Evolutionary conservation across 2,329 filamentous ascomycete genomes (phyloP), one percentile per base, ranked within the genome.

Genomic region (Colletotrichum sp.): DNA sequence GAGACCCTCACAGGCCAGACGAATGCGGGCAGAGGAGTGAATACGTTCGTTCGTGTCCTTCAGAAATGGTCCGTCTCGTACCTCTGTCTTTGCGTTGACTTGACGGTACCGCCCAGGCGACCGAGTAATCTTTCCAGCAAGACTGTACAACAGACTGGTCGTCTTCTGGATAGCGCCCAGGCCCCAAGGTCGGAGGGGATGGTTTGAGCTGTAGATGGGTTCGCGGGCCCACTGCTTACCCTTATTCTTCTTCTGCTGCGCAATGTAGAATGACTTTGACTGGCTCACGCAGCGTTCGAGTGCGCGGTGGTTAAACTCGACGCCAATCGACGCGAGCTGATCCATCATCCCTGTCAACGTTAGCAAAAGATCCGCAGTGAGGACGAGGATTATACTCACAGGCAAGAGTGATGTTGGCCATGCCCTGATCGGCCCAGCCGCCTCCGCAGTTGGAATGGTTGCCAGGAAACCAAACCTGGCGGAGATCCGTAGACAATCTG

Each of bases 361-460:
- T 13, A 74, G 60, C 13, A 4, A 15, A 61, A 16, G 3, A 28
- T 3, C 5, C n/a, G 59, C 15, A 57, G 10, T 12, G 30, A 18
- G 15, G 34, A 71, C 3, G 59, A 63, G 12, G 1, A 63, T 13
- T 34, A 34, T 34, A 3, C 85, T 78, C 78, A 86, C 85, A 87
- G 21, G 84, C 81, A 63, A 87, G 80, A 26, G 83, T 83, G 18
- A 83, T 81, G 68, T 87, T 84, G 5, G 86, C 81, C 24, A 86
- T 83, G 60, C 87, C 87, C 75, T 89, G 86, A 64, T 90, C 88
- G 7, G 83, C 81, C 90, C 90, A 94, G 3, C 93, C 93, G 36
- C 93, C 93, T 6, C 93, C 93, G 63, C 94, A 91, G 79, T 95
- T 94, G 13, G 88, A 91, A 80, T 96, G 94, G 66, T 90, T 91